Evolutionary conservation across 768 basidiomycete genomes (phyloP).

Genomic region (Melanogaster broomeanus): DNA sequence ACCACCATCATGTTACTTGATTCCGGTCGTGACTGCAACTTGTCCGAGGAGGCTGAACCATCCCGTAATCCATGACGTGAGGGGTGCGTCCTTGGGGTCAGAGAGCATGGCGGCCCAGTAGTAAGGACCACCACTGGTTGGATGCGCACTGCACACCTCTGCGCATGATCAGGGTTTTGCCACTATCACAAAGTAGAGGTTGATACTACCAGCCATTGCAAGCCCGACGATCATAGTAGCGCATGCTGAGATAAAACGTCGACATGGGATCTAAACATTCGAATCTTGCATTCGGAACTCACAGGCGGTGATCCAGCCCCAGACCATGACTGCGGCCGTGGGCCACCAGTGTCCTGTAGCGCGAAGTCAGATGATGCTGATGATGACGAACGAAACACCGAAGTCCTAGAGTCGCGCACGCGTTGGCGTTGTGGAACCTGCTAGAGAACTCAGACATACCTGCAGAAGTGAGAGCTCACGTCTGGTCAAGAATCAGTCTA

Average conservation of each 20-base stretch:
- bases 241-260: slow-evolving; percentile 40
- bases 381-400: slow-evolving; percentile 75
- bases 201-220: slow-evolving; percentile 67
- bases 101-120: slow-evolving; percentile 84
- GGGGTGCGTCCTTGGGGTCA: slow-evolving; percentile 52
- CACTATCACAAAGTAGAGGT: too few species aligned
- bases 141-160: slow-evolving; percentile 61
- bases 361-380: slow-evolving; percentile 53
- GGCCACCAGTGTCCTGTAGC: slow-evolving; percentile 67
- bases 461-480: slow-evolving; percentile 66
- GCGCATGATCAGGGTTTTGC: not conserved
- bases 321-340: slow-evolving; percentile 78
- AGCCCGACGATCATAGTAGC: slow-evolving; percentile 74
- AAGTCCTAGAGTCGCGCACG: slow-evolving; percentile 46
- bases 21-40: slow-evolving; percentile 77
- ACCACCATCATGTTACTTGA: slow-evolving; percentile 40
- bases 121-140: slow-evolving; percentile 74
- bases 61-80: slow-evolving; percentile 75
- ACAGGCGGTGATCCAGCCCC: slow-evolving; percentile 72
- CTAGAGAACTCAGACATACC: slow-evolving; percentile 37
- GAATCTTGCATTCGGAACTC: slow-evolving; percentile 20
- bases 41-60: slow-evolving; percentile 78
- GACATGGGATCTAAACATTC: slow-evolving; percentile 5
- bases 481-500: slow-evolving; percentile 30
- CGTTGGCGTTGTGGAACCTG: not conserved